Evolutionary conservation across 2,329 filamentous ascomycete genomes (phyloP).

Genomic region (Aspergillus glaucus): DNA sequence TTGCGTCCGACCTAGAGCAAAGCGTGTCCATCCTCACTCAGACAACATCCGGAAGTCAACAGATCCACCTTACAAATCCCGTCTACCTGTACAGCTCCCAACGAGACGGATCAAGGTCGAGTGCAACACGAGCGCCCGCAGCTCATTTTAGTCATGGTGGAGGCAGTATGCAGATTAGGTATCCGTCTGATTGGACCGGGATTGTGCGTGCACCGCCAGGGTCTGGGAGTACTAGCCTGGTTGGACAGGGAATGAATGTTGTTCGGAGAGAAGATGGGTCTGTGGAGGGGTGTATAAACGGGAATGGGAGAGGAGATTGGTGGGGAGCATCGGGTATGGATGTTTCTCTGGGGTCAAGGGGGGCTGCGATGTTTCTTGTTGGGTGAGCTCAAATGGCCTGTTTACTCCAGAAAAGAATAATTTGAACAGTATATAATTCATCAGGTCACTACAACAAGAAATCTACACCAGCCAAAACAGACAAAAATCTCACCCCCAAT

Average conservation of each 20-base stretch:
- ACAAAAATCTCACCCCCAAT: no score
- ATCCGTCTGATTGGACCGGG: conserved; percentile 27
- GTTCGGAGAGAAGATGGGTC: conserved; percentile 3
- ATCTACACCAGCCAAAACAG: no score
- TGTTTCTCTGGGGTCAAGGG: conserved; percentile 9
- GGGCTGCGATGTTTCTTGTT: conserved; percentile 1
- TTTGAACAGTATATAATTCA: background rate
- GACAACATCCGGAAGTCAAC: conserved; percentile 10
- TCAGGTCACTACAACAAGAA: no score
- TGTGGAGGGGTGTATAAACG: conserved; percentile 8
- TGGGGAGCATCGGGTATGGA: conserved; percentile 18
- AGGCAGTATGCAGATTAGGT: conserved; percentile 19
- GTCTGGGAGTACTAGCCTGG: conserved; percentile 12
- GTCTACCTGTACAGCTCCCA: background rate
- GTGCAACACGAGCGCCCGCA: conserved; percentile 9
- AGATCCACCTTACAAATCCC: conserved; percentile 14
- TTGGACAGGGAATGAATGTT: conserved; percentile 17
- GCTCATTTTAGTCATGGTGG: background rate
- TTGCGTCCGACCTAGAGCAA: conserved; percentile 4
- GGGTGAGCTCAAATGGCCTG: background rate
- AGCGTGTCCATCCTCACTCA: conserved; percentile 12
- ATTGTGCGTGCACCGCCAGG: conserved; percentile 15
- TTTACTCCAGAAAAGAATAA: background rate
- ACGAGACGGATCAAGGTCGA: conserved; percentile 5
- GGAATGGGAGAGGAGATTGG: conserved; percentile 9